A percentile compares a stretch with the other conserved stretches of the same genome.
phyloP scores from a whole-genome alignment of 2,329 filamentous ascomycete genomes.

The Lecanoromycetidae sp. region DNA sequence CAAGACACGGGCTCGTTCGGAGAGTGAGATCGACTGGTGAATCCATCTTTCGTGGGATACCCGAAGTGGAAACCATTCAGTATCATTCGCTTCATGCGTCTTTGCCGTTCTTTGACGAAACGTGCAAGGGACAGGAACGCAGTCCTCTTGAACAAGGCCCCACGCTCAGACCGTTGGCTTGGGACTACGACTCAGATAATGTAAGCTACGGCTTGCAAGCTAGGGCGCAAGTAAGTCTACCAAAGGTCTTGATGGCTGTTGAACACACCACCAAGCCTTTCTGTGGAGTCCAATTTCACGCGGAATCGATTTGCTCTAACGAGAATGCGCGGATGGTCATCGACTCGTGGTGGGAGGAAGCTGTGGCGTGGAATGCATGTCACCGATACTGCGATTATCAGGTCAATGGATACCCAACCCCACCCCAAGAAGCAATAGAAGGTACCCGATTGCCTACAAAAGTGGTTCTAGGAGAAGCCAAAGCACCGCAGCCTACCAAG shows the following conservation, averaged over 20 bases:
- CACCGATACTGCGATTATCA: no score
- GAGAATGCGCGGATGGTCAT: slow-evolving; percentile 52
- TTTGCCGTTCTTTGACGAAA: no score
- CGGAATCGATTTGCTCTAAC: slow-evolving; percentile 77
- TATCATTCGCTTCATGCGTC: slow-evolving; percentile 54
- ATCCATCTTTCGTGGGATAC: slow-evolving; percentile 55
- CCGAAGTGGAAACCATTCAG: slow-evolving; percentile 55
- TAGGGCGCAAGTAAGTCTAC: neutral
- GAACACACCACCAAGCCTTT: slow-evolving; percentile 58
- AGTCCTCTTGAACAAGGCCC: slow-evolving; percentile 24
- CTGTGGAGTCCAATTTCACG: slow-evolving; percentile 84
- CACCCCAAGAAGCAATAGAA: no score
- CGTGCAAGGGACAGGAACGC: no score
- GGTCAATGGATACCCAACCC: no score
- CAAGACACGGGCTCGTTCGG: slow-evolving; percentile 71
- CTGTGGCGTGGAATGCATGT: slow-evolving; percentile 22
- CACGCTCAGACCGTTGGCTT: slow-evolving; percentile 48
- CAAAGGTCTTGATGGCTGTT: slow-evolving; percentile 63
- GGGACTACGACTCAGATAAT: slow-evolving; percentile 43
- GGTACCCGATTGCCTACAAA: no score
- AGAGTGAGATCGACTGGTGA: slow-evolving; percentile 46
- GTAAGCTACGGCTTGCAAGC: slow-evolving; percentile 20
- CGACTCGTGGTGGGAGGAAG: slow-evolving; percentile 61
- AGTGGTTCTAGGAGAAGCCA: no score
- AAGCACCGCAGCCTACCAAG: no score